Base-by-base conservation (phyloP, 1,139 yeast genomes). In the Martiniozyma asiatica region DNA sequence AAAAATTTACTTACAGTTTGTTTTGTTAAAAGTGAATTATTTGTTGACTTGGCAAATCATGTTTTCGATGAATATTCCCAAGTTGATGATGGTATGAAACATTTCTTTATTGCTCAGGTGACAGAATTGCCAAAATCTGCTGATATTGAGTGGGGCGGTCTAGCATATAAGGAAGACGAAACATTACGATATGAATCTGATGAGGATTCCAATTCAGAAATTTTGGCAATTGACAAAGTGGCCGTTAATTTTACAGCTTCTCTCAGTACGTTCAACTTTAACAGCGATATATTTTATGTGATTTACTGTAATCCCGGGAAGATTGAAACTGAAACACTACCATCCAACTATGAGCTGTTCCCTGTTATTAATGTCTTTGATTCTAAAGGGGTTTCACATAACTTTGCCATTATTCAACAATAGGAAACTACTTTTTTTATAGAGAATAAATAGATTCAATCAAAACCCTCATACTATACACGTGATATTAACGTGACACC, bases 131-230 rank as follows among this genome's bases (percentile, higher is more conserved):
- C 97, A 1, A 68, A 70, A 29, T 62, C 63, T 22, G 92, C 94
- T 0, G 47, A 51, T 10, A 68, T 79, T 13, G 97, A 87, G 55
- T 82, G 94, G 92, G 70, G 80, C 24, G 87, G 85, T 1, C 42
- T 65, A 5, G 51, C 70, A 6, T 70, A 58, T 41, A 61, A 61
- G 10, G 33, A 30, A 14, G 24, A 22, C 8, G 22, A 15, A 2
- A 26, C 15, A 3, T 18, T 33, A 13, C 31, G 28, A 13, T 35
- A 38, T 16, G 42, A 31, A 12, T 39, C 37, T 7, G 37, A 35
- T 22, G 34, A 26, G 10, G 37, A 31, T 7, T 12, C 5, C 6
- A 17, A 20, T 5, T 15, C 16, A 10, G 15, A 19, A 6, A 12
- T 8, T 4, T 19, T 19, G 5, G 15, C 27, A 3, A 23, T 23